These are phyloP conservation scores for Ogataea henricii DNA, from an alignment of 805 yeast species.

Conservation along the genomic window DNA sequence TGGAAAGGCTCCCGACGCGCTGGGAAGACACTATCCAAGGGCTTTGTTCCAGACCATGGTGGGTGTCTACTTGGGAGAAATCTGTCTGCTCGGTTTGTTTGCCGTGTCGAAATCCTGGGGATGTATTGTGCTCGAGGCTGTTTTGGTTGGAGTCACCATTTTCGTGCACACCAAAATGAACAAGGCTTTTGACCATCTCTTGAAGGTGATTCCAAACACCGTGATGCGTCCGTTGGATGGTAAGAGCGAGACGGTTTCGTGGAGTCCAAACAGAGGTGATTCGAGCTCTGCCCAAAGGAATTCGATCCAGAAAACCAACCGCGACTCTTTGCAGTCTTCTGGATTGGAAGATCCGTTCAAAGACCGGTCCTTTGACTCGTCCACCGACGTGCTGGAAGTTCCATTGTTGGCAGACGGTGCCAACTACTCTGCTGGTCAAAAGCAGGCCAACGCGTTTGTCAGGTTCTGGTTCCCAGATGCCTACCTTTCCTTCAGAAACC, in stretches of 20 bases:
- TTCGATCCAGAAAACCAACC: not conserved
- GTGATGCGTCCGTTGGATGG: slow-evolving; percentile 81
- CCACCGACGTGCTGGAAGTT: slow-evolving; percentile 27
- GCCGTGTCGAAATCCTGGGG: slow-evolving; percentile 96
- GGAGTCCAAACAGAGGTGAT: slow-evolving; percentile 20
- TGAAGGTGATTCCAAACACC: slow-evolving; percentile 63
- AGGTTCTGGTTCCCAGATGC: slow-evolving; percentile 59
- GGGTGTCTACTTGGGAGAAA: slow-evolving; percentile 86
- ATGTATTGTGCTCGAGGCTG: slow-evolving; percentile 74
- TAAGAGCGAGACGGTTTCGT: slow-evolving; percentile 61
- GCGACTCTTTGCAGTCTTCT: not conserved
- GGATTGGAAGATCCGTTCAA: slow-evolving; percentile 4
- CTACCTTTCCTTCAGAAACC: slow-evolving; percentile 51
- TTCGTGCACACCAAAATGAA: slow-evolving; percentile 68
- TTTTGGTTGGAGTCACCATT: slow-evolving; percentile 63
- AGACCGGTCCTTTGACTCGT: slow-evolving; percentile 1
- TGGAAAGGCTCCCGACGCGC: slow-evolving; percentile 65
- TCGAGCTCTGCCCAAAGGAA: too few relatives aligned
- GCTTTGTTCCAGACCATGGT: slow-evolving; percentile 86
- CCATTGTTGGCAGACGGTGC: slow-evolving; percentile 76
- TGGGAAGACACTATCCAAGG: slow-evolving; percentile 85
- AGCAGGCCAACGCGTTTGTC: slow-evolving; percentile 25
- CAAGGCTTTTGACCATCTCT: slow-evolving; percentile 63
- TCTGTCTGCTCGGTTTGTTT: slow-evolving; percentile 83
- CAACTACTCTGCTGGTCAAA: slow-evolving; percentile 31